Conservation (phyloP, 2,329 filamentous ascomycete genomes). For the Berkeleyomyces basicola region DNA sequence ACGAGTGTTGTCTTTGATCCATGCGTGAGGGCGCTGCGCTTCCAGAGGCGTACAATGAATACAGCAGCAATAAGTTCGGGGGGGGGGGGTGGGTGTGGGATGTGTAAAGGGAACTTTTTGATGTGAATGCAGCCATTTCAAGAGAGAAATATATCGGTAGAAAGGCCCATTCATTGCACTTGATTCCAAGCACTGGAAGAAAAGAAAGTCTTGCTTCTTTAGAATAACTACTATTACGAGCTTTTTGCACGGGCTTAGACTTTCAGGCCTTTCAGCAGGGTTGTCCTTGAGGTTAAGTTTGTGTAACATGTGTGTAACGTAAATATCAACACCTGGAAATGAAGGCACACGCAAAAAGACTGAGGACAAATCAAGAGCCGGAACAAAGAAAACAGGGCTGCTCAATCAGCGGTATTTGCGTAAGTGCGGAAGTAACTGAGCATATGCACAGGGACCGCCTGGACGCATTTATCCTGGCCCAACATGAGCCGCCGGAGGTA, state of each 20-base stretch:
- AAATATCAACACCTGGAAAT: not conserved
- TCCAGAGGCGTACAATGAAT: not conserved
- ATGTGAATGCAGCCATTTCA: not conserved
- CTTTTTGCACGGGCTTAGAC: no score
- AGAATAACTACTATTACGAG: no score
- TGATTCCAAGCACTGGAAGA: no score
- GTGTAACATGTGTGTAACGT: not conserved
- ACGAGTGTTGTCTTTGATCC: constrained; percentile 6
- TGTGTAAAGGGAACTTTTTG: not conserved
- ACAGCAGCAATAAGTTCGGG: not conserved
- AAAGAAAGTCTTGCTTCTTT: no score
- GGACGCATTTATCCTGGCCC: not conserved
- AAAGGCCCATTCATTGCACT: not conserved
- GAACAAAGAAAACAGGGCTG: not conserved
- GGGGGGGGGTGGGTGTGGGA: not conserved
- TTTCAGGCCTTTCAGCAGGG: not conserved
- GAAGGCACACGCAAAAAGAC: not conserved
- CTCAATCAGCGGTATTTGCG: no score
- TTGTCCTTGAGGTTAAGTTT: not conserved
- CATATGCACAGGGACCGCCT: not conserved
- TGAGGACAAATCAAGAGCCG: not conserved
- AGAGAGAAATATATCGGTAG: not conserved
- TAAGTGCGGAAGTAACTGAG: not conserved
- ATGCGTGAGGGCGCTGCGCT: constrained; percentile 4
- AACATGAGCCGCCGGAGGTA: not conserved